Evolutionary conservation across 331 rosid species (phyloP), one percentile per base, ranked within the genome.

Genomic region (Quercus phellos): DNA sequence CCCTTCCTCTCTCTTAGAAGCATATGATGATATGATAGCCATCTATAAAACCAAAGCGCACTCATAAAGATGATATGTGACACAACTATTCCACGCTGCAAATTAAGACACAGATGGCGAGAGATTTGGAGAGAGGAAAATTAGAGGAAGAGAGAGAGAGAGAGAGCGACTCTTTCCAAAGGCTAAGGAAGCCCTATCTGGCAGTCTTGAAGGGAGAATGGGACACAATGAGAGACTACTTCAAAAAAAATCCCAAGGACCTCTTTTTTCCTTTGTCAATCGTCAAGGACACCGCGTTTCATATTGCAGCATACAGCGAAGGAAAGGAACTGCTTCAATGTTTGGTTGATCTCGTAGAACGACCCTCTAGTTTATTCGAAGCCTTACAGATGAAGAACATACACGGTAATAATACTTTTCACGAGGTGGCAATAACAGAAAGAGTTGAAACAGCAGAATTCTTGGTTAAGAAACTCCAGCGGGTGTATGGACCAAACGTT

Each of bases 241-340:
- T 63, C 54, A n/a, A 53, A 1, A 18, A 35, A 0, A 1, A 73
- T 2, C 27, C 4, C 0, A 9, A 35, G 21, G 5, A 2, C 9
- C 32, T 55, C 10, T 1, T 4, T 5, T 0, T 5, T 4, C 17
- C 35, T 73, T 55, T 63, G 18, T 73, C 74, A 1, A 12, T 22
- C 5, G 73, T 9, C 3, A 0, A 10, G 4, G 51, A 78, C 51
- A 71, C 54, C 14, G 72, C 70, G 4, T 60, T 78, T 51, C 77
- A 60, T 54, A 24, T 78, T 46, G 77, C 73, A 19, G 77, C 11
- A 4, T 51, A 72, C 72, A 71, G 72, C 21, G 46, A 1, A 46
- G 4, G 5, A 30, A 9, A 4, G 4, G 1, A 30, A 0, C 46
- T 27, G 30, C 26, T 55, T 19, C 9, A 1, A 1, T 0, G 1